phyloP scores from a whole-genome alignment of 805 yeast species.

The Hanseniaspora singularis region DNA sequence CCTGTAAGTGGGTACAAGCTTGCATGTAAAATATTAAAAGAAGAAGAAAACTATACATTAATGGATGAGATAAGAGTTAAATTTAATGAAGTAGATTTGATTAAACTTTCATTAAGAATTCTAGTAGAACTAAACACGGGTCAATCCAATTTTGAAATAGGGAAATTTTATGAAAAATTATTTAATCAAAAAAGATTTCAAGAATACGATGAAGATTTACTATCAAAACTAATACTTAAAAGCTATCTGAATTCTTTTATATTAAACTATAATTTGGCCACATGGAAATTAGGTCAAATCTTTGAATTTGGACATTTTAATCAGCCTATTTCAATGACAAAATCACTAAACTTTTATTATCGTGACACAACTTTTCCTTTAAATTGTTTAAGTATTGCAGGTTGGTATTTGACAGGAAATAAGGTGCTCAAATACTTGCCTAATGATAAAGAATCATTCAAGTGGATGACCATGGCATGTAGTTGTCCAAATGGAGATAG shows the following conservation, averaged over 20 bases:
- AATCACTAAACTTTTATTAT: constrained; percentile 66
- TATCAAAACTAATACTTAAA: constrained; percentile 34
- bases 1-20: constrained; percentile 59
- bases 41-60: constrained; percentile 14
- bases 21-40: constrained; percentile 33
- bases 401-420: constrained; percentile 63
- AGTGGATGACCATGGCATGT: constrained; percentile 52
- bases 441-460: constrained; percentile 52
- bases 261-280: constrained; percentile 52
- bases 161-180: constrained; percentile 37
- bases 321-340: constrained; percentile 35
- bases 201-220: constrained; percentile 17
- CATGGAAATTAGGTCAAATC: constrained; percentile 57
- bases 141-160: constrained; percentile 49
- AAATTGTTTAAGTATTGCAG: constrained; percentile 60
- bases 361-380: constrained; percentile 29
- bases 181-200: constrained; percentile 20
- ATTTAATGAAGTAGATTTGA: background rate
- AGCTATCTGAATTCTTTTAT: constrained; percentile 50
- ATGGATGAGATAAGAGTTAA: background rate
- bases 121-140: constrained; percentile 36
- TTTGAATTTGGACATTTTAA: constrained; percentile 58
- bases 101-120: background rate
- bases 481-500: constrained; percentile 38
- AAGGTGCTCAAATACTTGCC: constrained; percentile 38